Base-by-base conservation (phyloP, 2,329 filamentous ascomycete genomes). In the Rhexocercosporidium sp. region DNA sequence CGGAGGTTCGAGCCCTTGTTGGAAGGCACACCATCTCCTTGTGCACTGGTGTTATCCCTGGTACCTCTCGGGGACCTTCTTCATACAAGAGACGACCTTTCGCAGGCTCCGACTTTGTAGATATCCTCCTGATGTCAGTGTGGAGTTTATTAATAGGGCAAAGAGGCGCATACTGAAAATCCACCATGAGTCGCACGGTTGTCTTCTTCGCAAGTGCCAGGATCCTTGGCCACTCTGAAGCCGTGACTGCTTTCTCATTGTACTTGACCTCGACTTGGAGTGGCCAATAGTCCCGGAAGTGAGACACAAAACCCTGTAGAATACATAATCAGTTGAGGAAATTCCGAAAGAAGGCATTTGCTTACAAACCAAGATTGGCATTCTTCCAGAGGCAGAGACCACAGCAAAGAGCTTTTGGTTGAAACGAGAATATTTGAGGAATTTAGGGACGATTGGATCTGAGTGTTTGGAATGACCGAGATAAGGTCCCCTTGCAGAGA, bases 321-420 rank as follows among this genome's bases (percentile, higher is more conserved):
- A 12, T 20, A n/a, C 16, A 7, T 11, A 9, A 47, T n/a, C n/a
- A 44, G 20, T n/a, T 20, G 11, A 9, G 3, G 9, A 47, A 47
- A 12, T 47, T 8, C 20, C 7, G 2, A 8, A 4, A 47, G 44
- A 5, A 22, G n/a, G 5, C 5, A 1, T 61, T 74, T 3, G 74
- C 81, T 74, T 73, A 83, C 81, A 78, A 84, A 81, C 82, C 82
- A 84, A 0, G 79, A 82, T 29, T 75, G 72, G 61, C 82, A 84
- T 56, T 82, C 77, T 18, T 79, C 71, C 3, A 78, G 66, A 2
- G 77, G 73, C 11, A 84, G 70, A 1, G 75, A 73, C 81, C 82
- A 84, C 18, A 78, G 67, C 1, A 82, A 12, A 14, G 49, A 57
- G 25, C 56, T 62, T 51, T 59, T 57, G 4, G 54, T 62, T 12